A percentile compares a stretch with the other conserved stretches of the same genome.
These are phyloP conservation scores for Ceratocystis colombiana DNA, from an alignment of 2,329 filamentous ascomycete genomes.

Conservation along the genomic window DNA sequence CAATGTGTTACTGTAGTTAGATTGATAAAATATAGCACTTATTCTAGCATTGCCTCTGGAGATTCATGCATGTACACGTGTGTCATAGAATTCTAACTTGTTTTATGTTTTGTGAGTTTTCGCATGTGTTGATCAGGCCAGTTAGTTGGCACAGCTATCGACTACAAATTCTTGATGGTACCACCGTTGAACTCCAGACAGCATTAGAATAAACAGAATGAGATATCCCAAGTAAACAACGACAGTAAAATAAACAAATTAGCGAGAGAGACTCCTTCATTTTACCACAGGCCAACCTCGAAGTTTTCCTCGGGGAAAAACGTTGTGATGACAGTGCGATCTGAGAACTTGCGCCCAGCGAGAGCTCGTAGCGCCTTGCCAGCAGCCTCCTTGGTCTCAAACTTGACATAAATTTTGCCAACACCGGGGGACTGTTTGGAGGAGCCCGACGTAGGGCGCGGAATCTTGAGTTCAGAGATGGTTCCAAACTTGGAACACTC, in stretches of 20 bases:
- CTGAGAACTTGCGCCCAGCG: constrained; percentile 89
- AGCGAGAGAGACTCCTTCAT: neutral
- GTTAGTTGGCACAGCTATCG: neutral
- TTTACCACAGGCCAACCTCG: constrained; percentile 78
- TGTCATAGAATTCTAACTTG: neutral
- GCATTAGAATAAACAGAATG: constrained; percentile 16
- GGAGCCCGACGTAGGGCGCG: constrained; percentile 71
- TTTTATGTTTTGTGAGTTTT: neutral
- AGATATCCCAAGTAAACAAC: constrained; percentile 8
- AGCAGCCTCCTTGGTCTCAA: constrained; percentile 64
- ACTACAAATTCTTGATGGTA: constrained; percentile 9
- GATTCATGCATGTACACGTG: neutral
- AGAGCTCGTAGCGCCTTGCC: constrained; percentile 79
- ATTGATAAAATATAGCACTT: neutral
- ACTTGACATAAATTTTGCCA: constrained; percentile 97
- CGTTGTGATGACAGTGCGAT: constrained; percentile 90
- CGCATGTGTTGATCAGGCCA: neutral
- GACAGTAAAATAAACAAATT: neutral
- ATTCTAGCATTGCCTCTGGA: too few species aligned
- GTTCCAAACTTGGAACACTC: constrained; percentile 87
- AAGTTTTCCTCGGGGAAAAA: constrained; percentile 98
- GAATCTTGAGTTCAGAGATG: constrained; percentile 83
- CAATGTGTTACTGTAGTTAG: neutral
- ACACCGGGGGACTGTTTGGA: constrained; percentile 79
- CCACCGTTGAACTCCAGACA: constrained; percentile 21